Base-by-base conservation (phyloP, 129 eudicot genomes). In the Artemisia tridentata region DNA sequence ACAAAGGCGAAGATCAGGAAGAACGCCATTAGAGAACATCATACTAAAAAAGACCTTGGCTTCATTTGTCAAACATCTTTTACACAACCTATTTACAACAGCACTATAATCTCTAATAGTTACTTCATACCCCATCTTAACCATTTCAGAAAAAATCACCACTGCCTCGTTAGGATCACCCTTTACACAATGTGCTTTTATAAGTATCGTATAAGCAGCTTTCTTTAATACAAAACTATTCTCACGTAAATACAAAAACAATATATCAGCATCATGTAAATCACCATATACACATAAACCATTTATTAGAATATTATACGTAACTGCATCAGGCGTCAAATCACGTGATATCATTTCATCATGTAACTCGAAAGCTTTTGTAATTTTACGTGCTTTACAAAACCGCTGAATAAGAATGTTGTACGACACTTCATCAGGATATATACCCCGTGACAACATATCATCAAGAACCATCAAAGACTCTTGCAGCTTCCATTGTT, bases 111-210 rank as follows among this genome's bases (percentile, higher is more conserved):
- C 98, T 80, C 79, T 85, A 9, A 89, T 65, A 0, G 88, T 85
- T 72, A 85, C 73, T 60, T 79, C 78, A 69, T 81, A 89, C 15
- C 95, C 92, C 85, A 58, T 78, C 54, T 83, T 83, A 48, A 80
- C 63, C 98, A 92, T 85, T 55, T 90, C 78, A 71, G 19, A 50
- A 69, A 92, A 92, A 19, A 87, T 80, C 11, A 25, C 15, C 76
- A 55, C 38, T 52, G 95, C 98, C 70, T 52, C 74, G 19, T 12
- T 50, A 50, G 50, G 86, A 83, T 87, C 86, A 11, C 98, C 98
- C 83, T 92, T 92, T 62, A 75, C 95, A 89, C 96, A 92, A 82
- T 89, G 88, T 23, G 98, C 98, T 84, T 87, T 87, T 27, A 92
- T 83, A 27, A 92, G 76, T 3, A 79, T 80, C 17, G 76, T 85